Evolutionary conservation across 371 early-diverging fungal species (phyloP), one percentile per base, ranked within the genome.

Genomic region (Apophysomyces sp.): DNA sequence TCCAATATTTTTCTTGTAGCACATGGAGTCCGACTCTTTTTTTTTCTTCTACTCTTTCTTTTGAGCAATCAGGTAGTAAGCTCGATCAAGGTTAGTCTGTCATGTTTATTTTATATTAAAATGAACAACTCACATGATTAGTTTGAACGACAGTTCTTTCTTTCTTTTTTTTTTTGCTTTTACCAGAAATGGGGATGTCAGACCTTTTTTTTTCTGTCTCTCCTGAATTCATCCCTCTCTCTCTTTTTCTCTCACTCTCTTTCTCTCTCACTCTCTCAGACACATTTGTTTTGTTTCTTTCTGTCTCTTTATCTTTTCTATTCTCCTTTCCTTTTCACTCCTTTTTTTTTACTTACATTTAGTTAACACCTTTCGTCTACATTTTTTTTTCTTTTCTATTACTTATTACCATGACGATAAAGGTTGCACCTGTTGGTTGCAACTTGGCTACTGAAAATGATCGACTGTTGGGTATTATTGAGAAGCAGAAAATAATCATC

Each of bases 381-480:
- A 11, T 21, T 51, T 27, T n/a, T 41, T 27, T n/a, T 58, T 29
- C 13, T 21, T 44, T 24, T 27, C n/a, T 37, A 16, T 26, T 31
- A 56, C 28, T 30, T 32, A 54, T 31, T 60, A 9, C 37, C 36
- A 58, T 58, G 56, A 54, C 55, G 51, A 67, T 53, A 37, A 60
- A 63, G 53, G 54, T 61, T 21, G 52, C 52, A 36, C 32, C 29
- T 59, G 36, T 40, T 52, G 41, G 28, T 34, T 40, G 52, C 29
- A 63, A 68, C 36, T 12, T 62, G 27, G 34, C 53, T 8, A 24
- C 57, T 15, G 90, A 95, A 67, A 93, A 93, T 61, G 88, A 87
- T 34, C 87, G 89, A 65, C 82, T 95, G 21, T 92, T 92, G 91
- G 87, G 84, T 69, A 88, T 94, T 60, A 89, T 94, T 61, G 94